These are phyloP conservation scores for Akebia trifoliata DNA, from an alignment of 164 flowering plant species.

Conservation along the genomic window DNA sequence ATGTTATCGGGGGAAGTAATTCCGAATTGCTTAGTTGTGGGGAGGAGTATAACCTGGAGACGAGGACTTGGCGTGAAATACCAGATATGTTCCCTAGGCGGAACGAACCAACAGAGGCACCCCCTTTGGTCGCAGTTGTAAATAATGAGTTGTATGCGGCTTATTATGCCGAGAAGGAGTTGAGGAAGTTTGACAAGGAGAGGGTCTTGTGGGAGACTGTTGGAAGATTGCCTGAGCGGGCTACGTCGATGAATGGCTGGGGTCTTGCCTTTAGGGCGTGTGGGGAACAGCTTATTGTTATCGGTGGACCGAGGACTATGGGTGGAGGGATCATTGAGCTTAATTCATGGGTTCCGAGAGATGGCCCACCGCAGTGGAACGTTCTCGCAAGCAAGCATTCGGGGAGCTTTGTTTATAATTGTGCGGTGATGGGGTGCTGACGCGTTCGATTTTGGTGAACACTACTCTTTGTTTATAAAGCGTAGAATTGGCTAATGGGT, in stretches of 20 bases:
- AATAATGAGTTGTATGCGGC: constrained; percentile 84
- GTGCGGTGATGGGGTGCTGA: constrained; percentile 37
- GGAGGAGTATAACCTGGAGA: constrained; percentile 72
- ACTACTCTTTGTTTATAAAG: no score
- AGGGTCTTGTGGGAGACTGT: constrained; percentile 49
- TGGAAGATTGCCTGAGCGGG: constrained; percentile 83
- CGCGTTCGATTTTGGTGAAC: constrained; percentile 21
- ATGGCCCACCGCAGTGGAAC: constrained; percentile 75
- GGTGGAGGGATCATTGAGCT: constrained; percentile 75
- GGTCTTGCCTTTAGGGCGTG: constrained; percentile 93
- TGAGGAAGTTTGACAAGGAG: constrained; percentile 65
- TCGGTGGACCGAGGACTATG: constrained; percentile 74
- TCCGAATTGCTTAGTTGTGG: constrained; percentile 61
- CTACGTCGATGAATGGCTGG: constrained; percentile 88
- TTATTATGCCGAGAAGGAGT: constrained; percentile 70
- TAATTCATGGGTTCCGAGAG: constrained; percentile 80
- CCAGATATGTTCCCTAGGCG: constrained; percentile 78
- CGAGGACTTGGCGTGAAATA: constrained; percentile 67
- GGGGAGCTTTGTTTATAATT: constrained; percentile 31
- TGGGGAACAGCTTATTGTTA: constrained; percentile 75
- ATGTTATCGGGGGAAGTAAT: constrained; percentile 78
- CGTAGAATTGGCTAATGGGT: constrained; percentile 32
- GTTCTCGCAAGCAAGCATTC: constrained; percentile 60
- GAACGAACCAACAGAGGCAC: constrained; percentile 50
- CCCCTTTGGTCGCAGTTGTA: constrained; percentile 91